phyloP scores from a whole-genome alignment of 108 stramenopile species.

The Fistulifera solaris region DNA sequence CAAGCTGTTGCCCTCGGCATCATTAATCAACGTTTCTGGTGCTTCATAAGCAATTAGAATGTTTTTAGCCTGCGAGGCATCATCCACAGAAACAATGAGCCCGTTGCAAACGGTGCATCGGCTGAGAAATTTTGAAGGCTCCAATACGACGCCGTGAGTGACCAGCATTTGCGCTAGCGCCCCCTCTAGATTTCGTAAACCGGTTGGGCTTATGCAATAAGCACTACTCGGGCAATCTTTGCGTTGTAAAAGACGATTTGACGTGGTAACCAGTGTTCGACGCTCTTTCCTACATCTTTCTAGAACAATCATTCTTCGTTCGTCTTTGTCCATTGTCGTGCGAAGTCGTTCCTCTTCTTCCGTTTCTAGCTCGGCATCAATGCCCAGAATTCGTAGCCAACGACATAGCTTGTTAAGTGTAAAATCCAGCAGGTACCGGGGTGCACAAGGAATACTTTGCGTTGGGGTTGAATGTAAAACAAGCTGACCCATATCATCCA shows the following conservation, averaged over 20 bases:
- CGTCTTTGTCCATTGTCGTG: conserved; percentile 35
- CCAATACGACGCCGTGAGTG: conserved; percentile 59
- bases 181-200: conserved; percentile 46
- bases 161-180: conserved; percentile 58
- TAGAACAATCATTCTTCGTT: conserved; percentile 42
- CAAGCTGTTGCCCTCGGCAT: conserved; percentile 19
- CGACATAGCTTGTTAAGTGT: conserved; percentile 71
- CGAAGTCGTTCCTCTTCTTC: conserved; percentile 64
- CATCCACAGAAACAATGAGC: conserved; percentile 43
- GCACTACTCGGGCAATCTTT: conserved; percentile 80
- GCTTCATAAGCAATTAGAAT: conserved; percentile 58
- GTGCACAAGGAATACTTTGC: too few species aligned
- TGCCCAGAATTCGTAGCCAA: conserved; percentile 79
- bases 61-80: conserved; percentile 30
- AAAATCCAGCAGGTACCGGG: conserved; percentile 34
- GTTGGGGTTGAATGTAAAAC: too few species aligned
- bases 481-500: too few species aligned
- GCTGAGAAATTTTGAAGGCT: conserved; percentile 55
- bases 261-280: conserved; percentile 74
- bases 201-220: conserved; percentile 57
- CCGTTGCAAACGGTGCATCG: conserved; percentile 86
- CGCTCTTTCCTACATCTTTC: conserved; percentile 60
- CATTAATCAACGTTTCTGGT: conserved; percentile 27
- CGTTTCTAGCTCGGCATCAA: conserved; percentile 79
- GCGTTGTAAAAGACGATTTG: conserved; percentile 60